phyloP scores from a whole-genome alignment of 108 stramenopile genomes.

The Skeletonema marinoi region DNA sequence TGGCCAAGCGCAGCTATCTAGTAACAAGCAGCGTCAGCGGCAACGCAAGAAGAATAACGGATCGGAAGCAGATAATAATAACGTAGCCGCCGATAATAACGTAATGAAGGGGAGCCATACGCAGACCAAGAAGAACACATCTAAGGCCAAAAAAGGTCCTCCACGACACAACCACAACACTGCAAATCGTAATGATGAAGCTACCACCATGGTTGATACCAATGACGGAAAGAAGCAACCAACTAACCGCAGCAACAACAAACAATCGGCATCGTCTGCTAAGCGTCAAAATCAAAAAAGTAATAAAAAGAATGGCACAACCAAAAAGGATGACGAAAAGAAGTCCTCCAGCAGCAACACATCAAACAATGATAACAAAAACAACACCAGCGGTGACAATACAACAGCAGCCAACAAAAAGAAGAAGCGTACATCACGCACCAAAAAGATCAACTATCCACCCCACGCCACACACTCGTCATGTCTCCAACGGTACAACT shows the following conservation, averaged over 20 bases:
- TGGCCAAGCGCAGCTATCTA: too few species aligned
- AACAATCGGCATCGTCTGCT: neutral
- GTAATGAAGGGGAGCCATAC: too few species aligned
- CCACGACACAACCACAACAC: neutral
- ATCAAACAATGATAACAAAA: neutral
- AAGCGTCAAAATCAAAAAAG: conserved; percentile 1
- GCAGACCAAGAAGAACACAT: neutral
- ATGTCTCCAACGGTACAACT: conserved; percentile 33
- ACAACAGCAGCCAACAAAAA: neutral
- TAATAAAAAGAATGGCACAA: conserved; percentile 12
- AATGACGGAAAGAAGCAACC: conserved; percentile 23
- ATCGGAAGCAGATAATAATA: too few species aligned
- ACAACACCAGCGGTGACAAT: neutral
- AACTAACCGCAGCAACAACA: conserved; percentile 12
- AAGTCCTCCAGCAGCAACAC: neutral
- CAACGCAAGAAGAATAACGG: too few species aligned
- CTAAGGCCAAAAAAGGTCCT: neutral
- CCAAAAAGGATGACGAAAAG: neutral
- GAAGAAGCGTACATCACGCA: conserved; percentile 10
- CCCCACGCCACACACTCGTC: conserved; percentile 39
- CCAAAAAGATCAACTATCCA: conserved; percentile 50
- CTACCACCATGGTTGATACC: neutral
- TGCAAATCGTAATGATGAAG: neutral
- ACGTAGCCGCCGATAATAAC: too few species aligned
- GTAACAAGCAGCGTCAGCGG: too few species aligned